Base-by-base conservation (phyloP, 2,329 filamentous ascomycete species). In the Sordariomycetes sp. region DNA sequence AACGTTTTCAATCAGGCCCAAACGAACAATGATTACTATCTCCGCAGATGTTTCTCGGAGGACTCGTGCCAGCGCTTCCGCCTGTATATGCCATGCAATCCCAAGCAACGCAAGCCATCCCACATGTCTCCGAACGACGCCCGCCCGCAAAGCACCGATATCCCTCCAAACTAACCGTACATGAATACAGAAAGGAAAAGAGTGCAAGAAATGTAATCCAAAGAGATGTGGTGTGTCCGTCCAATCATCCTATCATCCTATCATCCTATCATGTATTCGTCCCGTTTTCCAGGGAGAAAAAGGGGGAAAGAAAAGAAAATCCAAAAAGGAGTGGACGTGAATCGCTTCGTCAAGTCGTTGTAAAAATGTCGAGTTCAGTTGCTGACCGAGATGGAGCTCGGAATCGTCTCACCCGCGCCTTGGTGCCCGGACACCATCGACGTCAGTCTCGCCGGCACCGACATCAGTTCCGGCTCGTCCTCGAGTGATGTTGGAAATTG, bases 401-500 rank as follows among this genome's bases (percentile, higher is more conserved):
- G 22, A 24, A 22, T 12, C 46, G 18, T 51, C 55, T 57, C 55
- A 22, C 51, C 55, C 43, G 25, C 43, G 11, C 43, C 40, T 24
- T 32, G 25, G 28, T 50, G 25, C 28, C 43, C 24, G 1, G 55
- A 35, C n/a, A 40, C 22, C 55, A 51, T 51, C 12, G 28, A 20
- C 2, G 46, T 20, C 46, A 50, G 20, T n/a, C 22, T 50, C 46
- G 25, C n/a, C 50, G 51, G 51, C 51, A 53, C 24, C 10, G 24
- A 18, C 28, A 53, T 28, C 12, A 53, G 51, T 12, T 22, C 51
- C 14, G 28, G 51, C 25, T 53, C 51, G 12, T 53, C 48, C 11
- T 57, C 55, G 34, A 57, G 48, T 4, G 55, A 52, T 22, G 55
- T 35, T 25, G 55, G 55, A 18, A 57, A 57, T 7, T 24, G 28